Conservation (phyloP, 805 yeast species). For the Wickerhamiella occidentalis region DNA sequence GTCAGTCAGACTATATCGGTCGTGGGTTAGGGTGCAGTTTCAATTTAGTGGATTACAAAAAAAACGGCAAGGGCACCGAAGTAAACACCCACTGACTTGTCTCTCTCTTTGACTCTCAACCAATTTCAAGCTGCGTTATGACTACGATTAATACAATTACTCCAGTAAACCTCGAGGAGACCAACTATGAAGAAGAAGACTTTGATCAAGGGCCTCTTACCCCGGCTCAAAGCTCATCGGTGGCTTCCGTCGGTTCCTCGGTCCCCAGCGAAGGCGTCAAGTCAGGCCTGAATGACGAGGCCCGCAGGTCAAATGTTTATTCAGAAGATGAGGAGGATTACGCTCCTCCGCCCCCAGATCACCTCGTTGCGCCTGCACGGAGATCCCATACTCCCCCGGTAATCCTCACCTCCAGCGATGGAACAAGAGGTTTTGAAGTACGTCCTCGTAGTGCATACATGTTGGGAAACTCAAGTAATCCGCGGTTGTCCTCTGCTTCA, state of each 20-base stretch:
- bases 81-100: not conserved
- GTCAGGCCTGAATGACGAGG: not conserved
- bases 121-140: not conserved
- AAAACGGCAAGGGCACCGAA: not conserved
- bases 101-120: not conserved
- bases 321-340: not conserved
- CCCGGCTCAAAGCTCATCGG: not conserved
- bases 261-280: not conserved
- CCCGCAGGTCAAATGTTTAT: not conserved
- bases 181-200: not conserved
- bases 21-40: not conserved
- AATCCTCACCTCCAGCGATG: not conserved
- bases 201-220: not conserved
- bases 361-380: not conserved
- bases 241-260: not conserved
- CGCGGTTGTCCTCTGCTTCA: not conserved
- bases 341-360: not conserved
- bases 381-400: slow-evolving; percentile 1
- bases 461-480: not conserved
- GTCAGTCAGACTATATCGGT: too few relatives aligned
- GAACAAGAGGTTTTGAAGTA: slow-evolving; percentile 1
- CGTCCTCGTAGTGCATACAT: not conserved
- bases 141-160: not conserved
- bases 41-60: not conserved
- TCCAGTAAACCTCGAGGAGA: not conserved